Percentiles rank a stretch among this genome's conserved stretches.
Conservation (phyloP, 768 basidiomycete species). For the Kwoniella sp. region DNA sequence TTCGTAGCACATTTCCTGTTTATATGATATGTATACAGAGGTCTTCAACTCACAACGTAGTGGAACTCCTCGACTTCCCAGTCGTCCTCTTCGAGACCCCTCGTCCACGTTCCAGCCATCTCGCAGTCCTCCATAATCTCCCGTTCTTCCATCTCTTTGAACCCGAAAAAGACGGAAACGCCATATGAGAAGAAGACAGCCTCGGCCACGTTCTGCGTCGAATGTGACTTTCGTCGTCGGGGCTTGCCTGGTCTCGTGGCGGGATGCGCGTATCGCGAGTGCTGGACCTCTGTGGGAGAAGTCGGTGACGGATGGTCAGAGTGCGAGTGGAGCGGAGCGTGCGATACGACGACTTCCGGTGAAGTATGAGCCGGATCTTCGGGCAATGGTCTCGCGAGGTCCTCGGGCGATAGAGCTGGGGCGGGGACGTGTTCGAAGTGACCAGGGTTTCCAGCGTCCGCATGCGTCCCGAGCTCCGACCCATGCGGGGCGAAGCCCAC, state of each 20-base stretch:
- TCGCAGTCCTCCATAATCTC: slow-evolving; percentile 82
- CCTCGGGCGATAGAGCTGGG: slow-evolving; percentile 35
- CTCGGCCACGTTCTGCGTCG: slow-evolving; percentile 52
- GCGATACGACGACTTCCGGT: neutral
- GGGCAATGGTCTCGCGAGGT: slow-evolving; percentile 22
- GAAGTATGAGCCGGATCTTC: slow-evolving; percentile 6
- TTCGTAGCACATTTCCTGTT: too few relatives aligned
- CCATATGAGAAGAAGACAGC: slow-evolving; percentile 66
- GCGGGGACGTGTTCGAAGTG: slow-evolving; percentile 42
- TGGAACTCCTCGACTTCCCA: slow-evolving; percentile 96
- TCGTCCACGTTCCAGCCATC: slow-evolving; percentile 69
- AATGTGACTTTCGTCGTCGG: slow-evolving; percentile 57
- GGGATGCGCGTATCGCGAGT: slow-evolving; percentile 29
- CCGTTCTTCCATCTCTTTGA: slow-evolving; percentile 75
- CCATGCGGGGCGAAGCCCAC: neutral
- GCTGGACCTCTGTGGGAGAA: slow-evolving; percentile 1
- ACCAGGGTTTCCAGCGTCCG: slow-evolving; percentile 34
- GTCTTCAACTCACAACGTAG: slow-evolving; percentile 66
- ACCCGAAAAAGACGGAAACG: slow-evolving; percentile 88
- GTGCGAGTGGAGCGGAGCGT: slow-evolving; percentile 2
- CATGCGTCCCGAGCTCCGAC: slow-evolving; percentile 32
- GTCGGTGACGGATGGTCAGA: slow-evolving; percentile 2
- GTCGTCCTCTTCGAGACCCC: slow-evolving; percentile 66
- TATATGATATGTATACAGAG: neutral
- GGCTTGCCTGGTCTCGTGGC: slow-evolving; percentile 63